Percentiles rank a stretch among this genome's conserved stretches.
phyloP scores from a whole-genome alignment of 805 yeast genomes.

The Diddensiella transvaalensis region DNA sequence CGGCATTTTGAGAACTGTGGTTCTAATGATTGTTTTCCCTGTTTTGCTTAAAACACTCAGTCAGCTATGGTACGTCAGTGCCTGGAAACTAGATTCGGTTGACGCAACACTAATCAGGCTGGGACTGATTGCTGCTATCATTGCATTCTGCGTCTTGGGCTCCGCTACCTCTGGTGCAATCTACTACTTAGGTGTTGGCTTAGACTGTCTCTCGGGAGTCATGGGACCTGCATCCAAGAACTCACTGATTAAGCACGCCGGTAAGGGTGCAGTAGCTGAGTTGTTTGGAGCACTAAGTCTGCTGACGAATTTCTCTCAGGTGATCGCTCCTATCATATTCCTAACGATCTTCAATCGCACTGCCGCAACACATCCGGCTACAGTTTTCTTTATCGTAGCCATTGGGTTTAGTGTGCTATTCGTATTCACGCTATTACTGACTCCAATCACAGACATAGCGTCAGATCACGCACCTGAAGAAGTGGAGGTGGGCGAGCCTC shows the following conservation, averaged over 20 bases:
- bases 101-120: slow-evolving; percentile 9
- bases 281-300: slow-evolving; percentile 27
- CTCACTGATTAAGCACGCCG: slow-evolving; percentile 26
- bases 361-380: neutral
- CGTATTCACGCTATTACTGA: neutral
- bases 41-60: slow-evolving; percentile 15
- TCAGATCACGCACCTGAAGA: neutral
- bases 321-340: neutral
- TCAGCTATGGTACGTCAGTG: slow-evolving; percentile 6
- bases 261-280: slow-evolving; percentile 24
- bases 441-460: slow-evolving; percentile 3
- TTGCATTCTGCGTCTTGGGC: neutral
- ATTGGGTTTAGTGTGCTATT: neutral
- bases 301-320: slow-evolving; percentile 18
- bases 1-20: slow-evolving; percentile 26
- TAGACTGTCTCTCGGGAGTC: slow-evolving; percentile 22
- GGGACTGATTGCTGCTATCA: neutral
- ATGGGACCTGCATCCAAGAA: slow-evolving; percentile 23
- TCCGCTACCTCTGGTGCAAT: slow-evolving; percentile 3
- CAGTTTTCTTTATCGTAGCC: neutral
- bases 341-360: slow-evolving; percentile 5
- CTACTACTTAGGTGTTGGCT: neutral
- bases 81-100: slow-evolving; percentile 4
- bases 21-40: slow-evolving; percentile 26
- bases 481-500: neutral